Base-by-base conservation (phyloP, 805 yeast genomes). In the Deakozyma indianensis region DNA sequence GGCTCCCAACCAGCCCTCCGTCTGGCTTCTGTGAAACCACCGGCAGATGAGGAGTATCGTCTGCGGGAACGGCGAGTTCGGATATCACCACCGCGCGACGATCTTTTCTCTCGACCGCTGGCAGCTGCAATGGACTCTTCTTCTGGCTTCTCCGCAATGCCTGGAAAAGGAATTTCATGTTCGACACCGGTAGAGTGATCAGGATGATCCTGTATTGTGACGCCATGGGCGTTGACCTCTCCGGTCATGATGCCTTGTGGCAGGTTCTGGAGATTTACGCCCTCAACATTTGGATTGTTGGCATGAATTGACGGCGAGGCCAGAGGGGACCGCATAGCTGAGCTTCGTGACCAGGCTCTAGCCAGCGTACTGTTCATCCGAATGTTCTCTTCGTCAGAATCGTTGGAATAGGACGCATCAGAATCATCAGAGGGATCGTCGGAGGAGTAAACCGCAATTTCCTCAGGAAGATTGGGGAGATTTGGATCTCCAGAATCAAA, bases 1-100 rank as follows among this genome's bases (percentile, higher is more conserved):
- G 82, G 81, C 52, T 76, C 82, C 73, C 76, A 72, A 22, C 71
- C 75, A 3, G 74, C 67, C 9, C 38, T 14, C 7, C 38, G 38
- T 20, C 16, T 32, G 18, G 38, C 9, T 4, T 32, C 38, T 7
- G 38, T 32, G 38, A 32, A 32, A 14, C 38, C 38, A 4, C 38
- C 38, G 16, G 18, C 18, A 11, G 38, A 32, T 5, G 38, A 32
- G 20, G 38, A 32, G 18, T 32, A 32, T 14, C 38, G 38, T 9
- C 38, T 7, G 11, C 18, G 38, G 16, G 38, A 32, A 32, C 38
- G 38, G 38, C 38, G 38, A 20, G 18, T 4, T 7, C 18, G 11
- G 7, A n/a, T n/a, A 14, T 25, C 28, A 14, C 28, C 28, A 7
- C 14, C 7, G 14, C 28, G 28, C 7, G 38, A 32, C 20, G 20